Base-by-base conservation (phyloP, 2,329 filamentous ascomycete genomes). In the Verticillium dahliae region DNA sequence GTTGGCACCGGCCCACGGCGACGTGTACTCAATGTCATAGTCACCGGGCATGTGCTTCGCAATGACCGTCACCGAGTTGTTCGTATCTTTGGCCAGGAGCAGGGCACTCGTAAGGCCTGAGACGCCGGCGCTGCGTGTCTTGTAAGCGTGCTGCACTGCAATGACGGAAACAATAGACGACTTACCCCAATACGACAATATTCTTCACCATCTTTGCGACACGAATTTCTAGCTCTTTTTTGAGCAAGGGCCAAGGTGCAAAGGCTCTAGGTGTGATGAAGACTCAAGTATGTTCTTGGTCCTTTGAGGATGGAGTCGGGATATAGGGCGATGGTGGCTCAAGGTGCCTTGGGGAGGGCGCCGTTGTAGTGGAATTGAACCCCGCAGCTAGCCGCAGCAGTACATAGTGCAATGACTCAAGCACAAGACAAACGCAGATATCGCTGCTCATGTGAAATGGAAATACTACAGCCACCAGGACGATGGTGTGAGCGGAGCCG, bases 21-120 rank as follows among this genome's bases (percentile, higher is more conserved):
- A 92, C 1, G 90, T 86, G 72, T 94, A 95, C 77, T 93, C 88
- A 65, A 91, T 88, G 66, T 92, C 89, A 72, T 92, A 92, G 75
- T 95, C 91, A 45, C 91, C 91, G 0, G 91, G 91, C 88, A 94
- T 92, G 72, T 93, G 89, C 71, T 92, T 93, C 6, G 91, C 74
- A 2, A 78, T 68, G 0, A 78, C 69, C 0, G 75, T 76, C 59
- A 78, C 72, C 18, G 66, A 71, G 64, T 81, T 79, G 39, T 68
- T 71, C 58, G 75, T 73, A 67, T 74, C 74, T 66, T 74, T 80
- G 6, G 81, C 75, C 38, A 84, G 74, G 56, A 81, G 69, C 52
- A 82, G 70, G 3, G 81, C 81, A 54, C 78, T 76, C 14, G 81
- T 84, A 62, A 84, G 74, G 62, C 81, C 81, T 35, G 76, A 76